Percentiles rank a stretch among this genome's conserved stretches.
Conservation (phyloP, 2,329 filamentous ascomycete genomes). For the Aspergillus melleus region DNA sequence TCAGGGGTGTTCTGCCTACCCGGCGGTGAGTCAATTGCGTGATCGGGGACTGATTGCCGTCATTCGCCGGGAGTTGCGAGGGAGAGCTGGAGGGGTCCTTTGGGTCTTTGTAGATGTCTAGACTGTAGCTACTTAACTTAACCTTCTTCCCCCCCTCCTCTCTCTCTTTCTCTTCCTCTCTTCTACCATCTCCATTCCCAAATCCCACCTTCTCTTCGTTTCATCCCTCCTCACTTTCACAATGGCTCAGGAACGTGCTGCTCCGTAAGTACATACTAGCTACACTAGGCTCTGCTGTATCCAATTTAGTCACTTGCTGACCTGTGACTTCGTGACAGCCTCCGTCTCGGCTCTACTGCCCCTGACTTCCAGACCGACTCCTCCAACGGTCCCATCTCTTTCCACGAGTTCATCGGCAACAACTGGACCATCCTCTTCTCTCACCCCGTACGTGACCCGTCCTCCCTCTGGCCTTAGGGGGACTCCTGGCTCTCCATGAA, state of each 20-base stretch:
- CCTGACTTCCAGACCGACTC: constrained; percentile 71
- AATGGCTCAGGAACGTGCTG: constrained; percentile 46
- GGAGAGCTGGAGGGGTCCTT: constrained; percentile 12
- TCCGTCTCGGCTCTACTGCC: constrained; percentile 66
- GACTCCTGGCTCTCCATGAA: no score
- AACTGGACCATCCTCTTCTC: constrained; percentile 72
- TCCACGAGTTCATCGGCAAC: constrained; percentile 71
- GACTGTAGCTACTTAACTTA: neutral
- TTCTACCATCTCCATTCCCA: constrained; percentile 3
- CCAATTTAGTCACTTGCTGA: neutral
- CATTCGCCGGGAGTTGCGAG: constrained; percentile 4
- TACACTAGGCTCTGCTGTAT: neutral
- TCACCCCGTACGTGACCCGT: constrained; percentile 53
- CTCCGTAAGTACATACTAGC: constrained; percentile 37
- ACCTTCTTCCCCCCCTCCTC: constrained; percentile 5
- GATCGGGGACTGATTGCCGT: constrained; percentile 25
- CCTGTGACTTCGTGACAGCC: constrained; percentile 33
- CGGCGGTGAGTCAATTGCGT: constrained; percentile 37
- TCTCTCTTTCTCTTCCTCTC: constrained; percentile 3
- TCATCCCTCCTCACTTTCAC: constrained; percentile 17
- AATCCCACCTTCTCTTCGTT: neutral
- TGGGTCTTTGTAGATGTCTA: no score
- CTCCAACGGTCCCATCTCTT: constrained; percentile 66
- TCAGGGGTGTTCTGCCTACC: constrained; percentile 26
- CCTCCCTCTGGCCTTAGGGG: neutral